These are phyloP conservation scores for Tuber umbilicatum DNA, from an alignment of 495 filamentous ascomycete species.

Conservation along the genomic window DNA sequence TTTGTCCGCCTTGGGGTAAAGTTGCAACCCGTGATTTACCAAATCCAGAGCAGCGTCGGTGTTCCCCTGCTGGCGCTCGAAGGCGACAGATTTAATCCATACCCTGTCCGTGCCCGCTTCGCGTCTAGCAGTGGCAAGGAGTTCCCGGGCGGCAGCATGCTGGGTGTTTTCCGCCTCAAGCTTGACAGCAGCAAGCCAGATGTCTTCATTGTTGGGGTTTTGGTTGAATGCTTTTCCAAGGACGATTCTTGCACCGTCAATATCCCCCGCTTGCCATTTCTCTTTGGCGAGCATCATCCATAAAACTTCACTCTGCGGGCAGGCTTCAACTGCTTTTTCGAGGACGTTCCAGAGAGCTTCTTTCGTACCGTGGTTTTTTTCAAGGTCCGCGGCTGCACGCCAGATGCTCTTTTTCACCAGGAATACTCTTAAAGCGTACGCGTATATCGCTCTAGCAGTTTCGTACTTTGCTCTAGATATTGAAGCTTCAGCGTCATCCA, in stretches of 20 bases:
- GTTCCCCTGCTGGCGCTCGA: constrained; percentile 77
- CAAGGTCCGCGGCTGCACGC: constrained; percentile 82
- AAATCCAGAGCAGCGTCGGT: constrained; percentile 74
- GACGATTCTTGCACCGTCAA: constrained; percentile 75
- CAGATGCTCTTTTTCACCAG: constrained; percentile 74
- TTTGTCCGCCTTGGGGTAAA: constrained; percentile 82
- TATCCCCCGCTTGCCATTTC: constrained; percentile 78
- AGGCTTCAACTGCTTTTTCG: constrained; percentile 89
- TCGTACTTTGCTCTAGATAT: constrained; percentile 73
- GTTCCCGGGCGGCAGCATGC: constrained; percentile 68
- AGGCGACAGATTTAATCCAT: constrained; percentile 90
- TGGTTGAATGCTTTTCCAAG: constrained; percentile 83
- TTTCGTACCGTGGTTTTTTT: constrained; percentile 79
- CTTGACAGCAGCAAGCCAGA: constrained; percentile 92
- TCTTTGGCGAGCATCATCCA: constrained; percentile 96
- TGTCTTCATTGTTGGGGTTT: constrained; percentile 91
- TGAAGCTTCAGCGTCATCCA: constrained; percentile 78
- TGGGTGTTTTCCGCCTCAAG: constrained; percentile 81
- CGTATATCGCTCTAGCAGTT: constrained; percentile 87
- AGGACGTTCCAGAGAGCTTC: constrained; percentile 77
- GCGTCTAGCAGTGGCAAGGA: constrained; percentile 71
- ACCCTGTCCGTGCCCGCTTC: constrained; percentile 91
- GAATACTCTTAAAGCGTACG: constrained; percentile 83
- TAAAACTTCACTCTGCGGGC: constrained; percentile 78
- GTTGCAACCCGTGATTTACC: constrained; percentile 74